Percentiles rank a stretch among this genome's conserved stretches.
Conservation (phyloP, 2,329 filamentous ascomycete species). For the Aureobasidium sp. region DNA sequence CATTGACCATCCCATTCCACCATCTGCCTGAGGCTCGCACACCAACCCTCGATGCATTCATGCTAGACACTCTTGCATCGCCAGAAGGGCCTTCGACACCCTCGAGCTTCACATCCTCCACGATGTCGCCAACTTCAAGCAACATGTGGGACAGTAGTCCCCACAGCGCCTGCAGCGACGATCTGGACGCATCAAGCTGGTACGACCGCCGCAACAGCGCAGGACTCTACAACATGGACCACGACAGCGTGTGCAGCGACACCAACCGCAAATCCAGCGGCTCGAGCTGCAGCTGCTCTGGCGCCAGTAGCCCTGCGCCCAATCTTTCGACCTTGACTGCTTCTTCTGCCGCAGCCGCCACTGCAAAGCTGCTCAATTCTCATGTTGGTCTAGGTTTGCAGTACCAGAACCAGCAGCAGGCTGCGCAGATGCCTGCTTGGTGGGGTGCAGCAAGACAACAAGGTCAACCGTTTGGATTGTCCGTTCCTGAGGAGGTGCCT, state of each 20-base stretch:
- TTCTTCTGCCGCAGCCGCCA: not conserved
- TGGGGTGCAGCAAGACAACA: not conserved
- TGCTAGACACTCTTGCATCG: not conserved
- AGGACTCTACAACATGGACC: conserved; percentile 15
- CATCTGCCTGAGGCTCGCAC: conserved; percentile 10
- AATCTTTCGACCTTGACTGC: not conserved
- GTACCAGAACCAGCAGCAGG: not conserved
- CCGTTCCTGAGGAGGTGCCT: not conserved
- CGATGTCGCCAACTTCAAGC: not conserved
- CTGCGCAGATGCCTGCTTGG: conserved; percentile 1
- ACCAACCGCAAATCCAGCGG: not conserved
- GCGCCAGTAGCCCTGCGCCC: not conserved
- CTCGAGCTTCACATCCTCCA: not conserved
- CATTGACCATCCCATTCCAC: not conserved
- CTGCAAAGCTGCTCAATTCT: not conserved
- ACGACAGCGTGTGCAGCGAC: conserved; percentile 11
- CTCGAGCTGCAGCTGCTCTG: not conserved
- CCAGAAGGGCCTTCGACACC: not conserved
- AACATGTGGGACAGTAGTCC: not conserved
- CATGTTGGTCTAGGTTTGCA: not conserved
- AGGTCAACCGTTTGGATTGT: not conserved
- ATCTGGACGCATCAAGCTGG: not conserved
- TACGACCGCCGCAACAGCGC: not conserved
- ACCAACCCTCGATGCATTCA: conserved; percentile 16
- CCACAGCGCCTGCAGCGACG: not conserved